A percentile compares a stretch with the other conserved stretches of the same genome.
Conservation (phyloP, 2,329 filamentous ascomycete species). For the Colletotrichum sp. region DNA sequence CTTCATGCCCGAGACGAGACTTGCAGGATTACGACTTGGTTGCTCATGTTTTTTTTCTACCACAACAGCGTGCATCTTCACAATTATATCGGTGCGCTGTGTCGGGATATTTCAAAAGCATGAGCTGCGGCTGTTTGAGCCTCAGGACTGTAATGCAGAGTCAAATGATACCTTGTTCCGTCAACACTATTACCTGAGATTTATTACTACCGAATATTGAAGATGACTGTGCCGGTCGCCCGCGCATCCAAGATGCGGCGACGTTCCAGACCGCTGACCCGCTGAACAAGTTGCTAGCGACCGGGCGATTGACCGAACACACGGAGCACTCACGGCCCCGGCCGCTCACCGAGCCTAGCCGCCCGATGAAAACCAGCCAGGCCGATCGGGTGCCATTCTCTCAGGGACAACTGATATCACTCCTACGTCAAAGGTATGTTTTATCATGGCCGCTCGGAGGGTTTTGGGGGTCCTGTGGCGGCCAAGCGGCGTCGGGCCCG, state of each 20-base stretch:
- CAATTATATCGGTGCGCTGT: conserved; percentile 1
- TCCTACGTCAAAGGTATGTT: conserved; percentile 6
- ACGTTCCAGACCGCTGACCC: neutral
- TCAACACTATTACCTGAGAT: neutral
- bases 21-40: neutral
- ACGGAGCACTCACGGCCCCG: neutral
- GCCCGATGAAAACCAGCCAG: neutral
- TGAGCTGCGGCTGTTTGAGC: neutral
- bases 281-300: neutral
- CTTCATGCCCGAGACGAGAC: neutral
- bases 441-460: neutral
- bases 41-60: neutral
- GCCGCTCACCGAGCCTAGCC: neutral
- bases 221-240: neutral
- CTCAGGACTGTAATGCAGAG: conserved; percentile 9
- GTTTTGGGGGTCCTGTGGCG: neutral
- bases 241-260: neutral
- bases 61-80: neutral
- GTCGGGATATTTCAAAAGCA: conserved; percentile 5
- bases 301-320: neutral
- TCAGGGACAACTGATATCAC: conserved; percentile 13
- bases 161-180: conserved; percentile 20
- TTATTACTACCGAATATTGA: neutral
- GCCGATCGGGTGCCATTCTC: neutral
- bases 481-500: neutral